Evolutionary conservation across 352 stramenopile species (phyloP).

Genomic region (Phytophthora cactorum): DNA sequence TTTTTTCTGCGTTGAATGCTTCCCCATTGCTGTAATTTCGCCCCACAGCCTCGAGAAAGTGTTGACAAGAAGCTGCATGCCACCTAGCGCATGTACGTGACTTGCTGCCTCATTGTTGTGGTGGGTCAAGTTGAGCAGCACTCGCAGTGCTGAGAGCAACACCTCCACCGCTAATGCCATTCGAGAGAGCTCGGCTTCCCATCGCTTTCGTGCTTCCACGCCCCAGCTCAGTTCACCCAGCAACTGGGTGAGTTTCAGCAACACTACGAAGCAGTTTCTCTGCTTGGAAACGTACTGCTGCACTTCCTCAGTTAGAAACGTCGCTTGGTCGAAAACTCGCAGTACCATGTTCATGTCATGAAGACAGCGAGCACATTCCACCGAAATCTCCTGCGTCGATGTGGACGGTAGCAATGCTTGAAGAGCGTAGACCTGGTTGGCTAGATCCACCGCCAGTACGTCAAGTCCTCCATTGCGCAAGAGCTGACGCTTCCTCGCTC

Average conservation of each 20-base stretch:
- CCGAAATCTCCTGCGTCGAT: slow-evolving; percentile 5
- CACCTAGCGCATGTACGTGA: slow-evolving; percentile 43
- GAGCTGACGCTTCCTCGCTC: slow-evolving; percentile 46
- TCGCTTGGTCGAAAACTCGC: slow-evolving; percentile 71
- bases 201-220: slow-evolving; percentile 19
- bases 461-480: slow-evolving; percentile 49
- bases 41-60: slow-evolving; percentile 51
- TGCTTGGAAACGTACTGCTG: slow-evolving; percentile 56
- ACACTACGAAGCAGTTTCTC: slow-evolving; percentile 38
- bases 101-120: slow-evolving; percentile 58
- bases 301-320: slow-evolving; percentile 56
- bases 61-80: slow-evolving; percentile 51
- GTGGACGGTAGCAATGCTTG: slow-evolving; percentile 4
- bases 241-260: slow-evolving; percentile 46
- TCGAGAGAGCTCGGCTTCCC: slow-evolving; percentile 35
- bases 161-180: slow-evolving; percentile 49
- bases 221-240: slow-evolving; percentile 51
- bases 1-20: slow-evolving; percentile 40
- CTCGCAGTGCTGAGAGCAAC: slow-evolving; percentile 52
- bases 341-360: slow-evolving; percentile 53
- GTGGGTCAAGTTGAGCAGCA: slow-evolving; percentile 85
- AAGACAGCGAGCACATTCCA: slow-evolving; percentile 30
- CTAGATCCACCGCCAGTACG: slow-evolving; percentile 25
- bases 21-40: slow-evolving; percentile 5
- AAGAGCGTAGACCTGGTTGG: slow-evolving; percentile 8